Conservation (phyloP, 148 eudicot species). For the Silene conica region DNA sequence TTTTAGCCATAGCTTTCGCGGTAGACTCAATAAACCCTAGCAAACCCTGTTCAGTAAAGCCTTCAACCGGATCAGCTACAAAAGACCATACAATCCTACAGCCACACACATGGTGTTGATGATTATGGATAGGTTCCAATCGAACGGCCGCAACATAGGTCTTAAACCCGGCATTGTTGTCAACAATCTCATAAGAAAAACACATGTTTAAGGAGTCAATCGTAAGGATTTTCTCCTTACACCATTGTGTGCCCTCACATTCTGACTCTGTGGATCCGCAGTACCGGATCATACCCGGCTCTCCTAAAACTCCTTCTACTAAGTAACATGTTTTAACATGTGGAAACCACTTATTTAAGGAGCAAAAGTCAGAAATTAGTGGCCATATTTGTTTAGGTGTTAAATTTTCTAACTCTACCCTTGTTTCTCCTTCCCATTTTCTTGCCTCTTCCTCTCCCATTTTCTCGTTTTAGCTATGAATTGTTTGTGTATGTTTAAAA, state of each 20-base stretch:
- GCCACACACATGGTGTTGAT: background rate
- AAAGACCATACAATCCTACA: constrained; percentile 40
- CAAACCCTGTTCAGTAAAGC: constrained; percentile 23
- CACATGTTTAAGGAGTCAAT: constrained; percentile 30
- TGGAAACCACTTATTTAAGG: constrained; percentile 41
- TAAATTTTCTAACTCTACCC: constrained; percentile 26
- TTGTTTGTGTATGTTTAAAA: too few relatives aligned
- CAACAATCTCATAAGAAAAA: constrained; percentile 29
- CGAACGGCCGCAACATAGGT: constrained; percentile 25
- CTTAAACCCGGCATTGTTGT: constrained; percentile 32
- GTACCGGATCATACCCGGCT: constrained; percentile 43
- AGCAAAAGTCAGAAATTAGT: constrained; percentile 43
- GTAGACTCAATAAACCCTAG: constrained; percentile 11
- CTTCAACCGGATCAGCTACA: constrained; percentile 38
- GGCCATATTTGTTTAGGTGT: constrained; percentile 49
- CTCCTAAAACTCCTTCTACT: constrained; percentile 31
- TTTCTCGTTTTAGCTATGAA: background rate
- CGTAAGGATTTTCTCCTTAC: constrained; percentile 31
- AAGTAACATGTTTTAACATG: constrained; percentile 33
- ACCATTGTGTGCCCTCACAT: constrained; percentile 24
- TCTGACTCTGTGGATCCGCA: constrained; percentile 26
- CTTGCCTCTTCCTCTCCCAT: constrained; percentile 19
- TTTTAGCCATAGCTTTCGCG: constrained; percentile 25
- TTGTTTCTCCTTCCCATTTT: constrained; percentile 61
- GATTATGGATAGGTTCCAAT: constrained; percentile 16